phyloP scores from a whole-genome alignment of 225 moss, liverwort and hornwort genomes.

The Rhytidiadelphus loreus region DNA sequence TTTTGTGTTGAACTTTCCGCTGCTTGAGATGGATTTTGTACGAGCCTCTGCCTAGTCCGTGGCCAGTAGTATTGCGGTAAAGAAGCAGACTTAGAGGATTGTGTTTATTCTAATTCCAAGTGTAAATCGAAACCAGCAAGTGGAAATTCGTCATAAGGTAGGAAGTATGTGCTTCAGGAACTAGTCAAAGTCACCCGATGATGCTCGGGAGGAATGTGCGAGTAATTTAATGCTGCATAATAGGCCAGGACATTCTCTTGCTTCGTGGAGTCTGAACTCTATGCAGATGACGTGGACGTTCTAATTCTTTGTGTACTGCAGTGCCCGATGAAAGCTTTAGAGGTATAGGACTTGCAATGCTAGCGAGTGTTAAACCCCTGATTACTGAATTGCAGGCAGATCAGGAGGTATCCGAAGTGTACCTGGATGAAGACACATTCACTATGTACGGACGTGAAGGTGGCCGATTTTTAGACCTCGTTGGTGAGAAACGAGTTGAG shows the following conservation, averaged over 20 bases:
- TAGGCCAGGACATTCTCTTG: background rate
- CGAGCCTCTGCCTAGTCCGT: background rate
- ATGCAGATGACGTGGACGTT: background rate
- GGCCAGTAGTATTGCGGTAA: too few species aligned
- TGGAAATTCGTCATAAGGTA: too few species aligned
- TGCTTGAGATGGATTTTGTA: too few species aligned
- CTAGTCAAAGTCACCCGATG: background rate
- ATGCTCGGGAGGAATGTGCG: too few species aligned
- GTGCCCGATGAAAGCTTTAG: background rate
- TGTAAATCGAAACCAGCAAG: background rate
- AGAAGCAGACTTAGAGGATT: too few species aligned
- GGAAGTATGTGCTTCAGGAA: too few species aligned
- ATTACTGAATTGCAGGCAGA: constrained; percentile 30
- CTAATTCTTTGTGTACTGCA: too few species aligned
- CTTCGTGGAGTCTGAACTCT: too few species aligned
- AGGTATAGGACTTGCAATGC: background rate
- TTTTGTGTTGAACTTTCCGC: background rate
- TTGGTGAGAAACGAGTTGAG: constrained; percentile 58
- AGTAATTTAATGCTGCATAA: background rate
- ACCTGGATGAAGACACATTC: constrained; percentile 79
- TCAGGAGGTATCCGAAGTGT: constrained; percentile 66
- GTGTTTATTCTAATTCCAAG: too few species aligned
- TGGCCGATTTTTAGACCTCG: constrained; percentile 65
- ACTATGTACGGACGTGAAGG: constrained; percentile 74
- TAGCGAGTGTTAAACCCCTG: background rate